Evolutionary conservation across 257 asterid species (phyloP).

Genomic region (Capsicum chinense): DNA sequence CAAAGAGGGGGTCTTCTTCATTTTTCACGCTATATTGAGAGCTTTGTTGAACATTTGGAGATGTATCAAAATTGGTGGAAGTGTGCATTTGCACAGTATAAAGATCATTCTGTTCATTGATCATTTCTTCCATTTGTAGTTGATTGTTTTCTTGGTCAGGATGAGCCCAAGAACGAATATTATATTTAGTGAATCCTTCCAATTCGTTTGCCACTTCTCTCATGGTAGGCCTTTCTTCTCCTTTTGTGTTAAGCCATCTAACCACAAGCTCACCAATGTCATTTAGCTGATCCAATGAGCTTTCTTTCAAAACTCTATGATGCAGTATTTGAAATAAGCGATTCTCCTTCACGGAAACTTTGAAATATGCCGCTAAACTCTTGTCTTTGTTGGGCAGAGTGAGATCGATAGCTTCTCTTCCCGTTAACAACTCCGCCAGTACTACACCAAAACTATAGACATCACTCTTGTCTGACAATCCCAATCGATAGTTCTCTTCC

Average conservation of each 20-base stretch:
- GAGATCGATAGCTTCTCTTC: neutral
- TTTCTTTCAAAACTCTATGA: constrained; percentile 4
- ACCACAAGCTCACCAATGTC: neutral
- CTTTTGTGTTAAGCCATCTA: constrained; percentile 12
- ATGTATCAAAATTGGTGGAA: constrained; percentile 8
- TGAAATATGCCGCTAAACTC: neutral
- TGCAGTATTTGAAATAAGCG: neutral
- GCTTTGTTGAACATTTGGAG: neutral
- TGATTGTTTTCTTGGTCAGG: neutral
- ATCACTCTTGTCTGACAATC: neutral
- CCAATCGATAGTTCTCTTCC: neutral
- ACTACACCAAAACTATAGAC: neutral
- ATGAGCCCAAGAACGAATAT: neutral
- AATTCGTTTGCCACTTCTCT: neutral
- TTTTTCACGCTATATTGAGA: neutral
- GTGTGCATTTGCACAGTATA: neutral
- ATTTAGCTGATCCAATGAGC: neutral
- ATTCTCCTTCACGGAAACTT: constrained; percentile 14
- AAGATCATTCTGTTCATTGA: neutral
- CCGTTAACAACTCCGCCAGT: neutral
- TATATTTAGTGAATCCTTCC: constrained; percentile 22
- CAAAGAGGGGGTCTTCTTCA: neutral
- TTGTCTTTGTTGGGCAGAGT: neutral
- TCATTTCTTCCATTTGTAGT: neutral
- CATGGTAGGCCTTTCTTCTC: constrained; percentile 23